These are phyloP conservation scores for Coleophoma cylindrospora DNA, from an alignment of 2,329 filamentous ascomycete species.

Conservation along the genomic window DNA sequence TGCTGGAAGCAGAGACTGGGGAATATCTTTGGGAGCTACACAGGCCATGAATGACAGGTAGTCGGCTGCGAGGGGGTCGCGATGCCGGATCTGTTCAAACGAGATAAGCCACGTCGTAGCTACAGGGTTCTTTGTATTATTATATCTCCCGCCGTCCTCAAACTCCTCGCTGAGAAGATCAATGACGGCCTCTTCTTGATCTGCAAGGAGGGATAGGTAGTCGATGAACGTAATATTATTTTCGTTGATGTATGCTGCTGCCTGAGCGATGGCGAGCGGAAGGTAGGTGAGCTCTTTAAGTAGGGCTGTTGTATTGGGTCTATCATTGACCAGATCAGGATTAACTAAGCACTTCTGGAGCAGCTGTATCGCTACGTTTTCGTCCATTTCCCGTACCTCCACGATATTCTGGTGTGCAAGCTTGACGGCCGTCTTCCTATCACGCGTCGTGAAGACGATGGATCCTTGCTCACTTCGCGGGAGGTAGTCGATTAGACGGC, in stretches of 20 bases:
- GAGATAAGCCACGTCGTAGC: slow-evolving; percentile 8
- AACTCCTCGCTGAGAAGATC: slow-evolving; percentile 5
- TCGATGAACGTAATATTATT: neutral
- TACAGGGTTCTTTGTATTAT: neutral
- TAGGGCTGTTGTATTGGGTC: too few species aligned
- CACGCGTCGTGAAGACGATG: too few species aligned
- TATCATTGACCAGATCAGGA: too few species aligned
- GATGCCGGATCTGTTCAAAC: slow-evolving; percentile 5
- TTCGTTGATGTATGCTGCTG: slow-evolving; percentile 1
- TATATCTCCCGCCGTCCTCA: slow-evolving; percentile 2
- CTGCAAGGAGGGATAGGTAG: neutral
- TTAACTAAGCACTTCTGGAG: too few species aligned
- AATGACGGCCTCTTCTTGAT: slow-evolving; percentile 1
- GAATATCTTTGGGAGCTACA: slow-evolving; percentile 2
- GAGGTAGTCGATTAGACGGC: too few species aligned
- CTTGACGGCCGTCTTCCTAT: too few species aligned
- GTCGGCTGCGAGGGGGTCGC: slow-evolving; percentile 2
- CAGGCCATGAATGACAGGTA: slow-evolving; percentile 5
- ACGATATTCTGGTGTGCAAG: too few species aligned
- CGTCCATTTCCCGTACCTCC: too few species aligned
- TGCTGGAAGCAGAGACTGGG: neutral
- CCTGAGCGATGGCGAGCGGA: too few species aligned
- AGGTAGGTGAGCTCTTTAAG: too few species aligned
- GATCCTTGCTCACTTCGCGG: too few species aligned
- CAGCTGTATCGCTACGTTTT: too few species aligned